Conservation (phyloP, 1,284 basidiomycete genomes). For the Pholiota adiposa region DNA sequence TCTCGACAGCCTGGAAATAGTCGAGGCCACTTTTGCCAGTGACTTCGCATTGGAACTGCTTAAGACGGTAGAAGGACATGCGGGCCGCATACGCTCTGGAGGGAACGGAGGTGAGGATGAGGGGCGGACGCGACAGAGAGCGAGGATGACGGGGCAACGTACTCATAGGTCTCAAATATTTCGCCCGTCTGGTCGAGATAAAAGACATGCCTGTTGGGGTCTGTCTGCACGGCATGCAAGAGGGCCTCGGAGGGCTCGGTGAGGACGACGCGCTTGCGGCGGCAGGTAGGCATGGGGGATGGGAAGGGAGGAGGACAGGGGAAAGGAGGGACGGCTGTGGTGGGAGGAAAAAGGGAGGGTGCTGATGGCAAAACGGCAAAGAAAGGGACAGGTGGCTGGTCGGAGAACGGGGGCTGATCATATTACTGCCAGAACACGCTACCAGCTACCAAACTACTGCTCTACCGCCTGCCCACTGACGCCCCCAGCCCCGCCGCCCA, state of each 20-base stretch:
- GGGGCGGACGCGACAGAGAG: constrained; percentile 26
- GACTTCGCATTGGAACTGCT: constrained; percentile 94
- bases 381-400: constrained; percentile 53
- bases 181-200: constrained; percentile 93
- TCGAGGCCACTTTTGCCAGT: constrained; percentile 92
- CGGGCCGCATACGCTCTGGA: constrained; percentile 86
- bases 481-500: background rate
- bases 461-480: background rate
- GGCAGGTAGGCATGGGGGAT: constrained; percentile 80
- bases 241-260: constrained; percentile 75
- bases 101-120: constrained; percentile 24
- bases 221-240: constrained; percentile 62
- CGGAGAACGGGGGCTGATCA: constrained; percentile 38
- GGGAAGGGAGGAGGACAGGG: constrained; percentile 29
- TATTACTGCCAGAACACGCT: constrained; percentile 25
- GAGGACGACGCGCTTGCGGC: constrained; percentile 89
- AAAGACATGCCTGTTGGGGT: constrained; percentile 79
- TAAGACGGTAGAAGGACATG: constrained; percentile 92
- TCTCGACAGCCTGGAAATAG: constrained; percentile 93
- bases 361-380: constrained; percentile 47
- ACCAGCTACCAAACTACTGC: constrained; percentile 13
- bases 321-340: constrained; percentile 31
- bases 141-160: constrained; percentile 37
- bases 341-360: constrained; percentile 42
- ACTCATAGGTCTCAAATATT: constrained; percentile 96